Evolutionary conservation across 306 rosid genomes (phyloP), one percentile per base, ranked within the genome.

Genomic region (Medicago arabica): DNA sequence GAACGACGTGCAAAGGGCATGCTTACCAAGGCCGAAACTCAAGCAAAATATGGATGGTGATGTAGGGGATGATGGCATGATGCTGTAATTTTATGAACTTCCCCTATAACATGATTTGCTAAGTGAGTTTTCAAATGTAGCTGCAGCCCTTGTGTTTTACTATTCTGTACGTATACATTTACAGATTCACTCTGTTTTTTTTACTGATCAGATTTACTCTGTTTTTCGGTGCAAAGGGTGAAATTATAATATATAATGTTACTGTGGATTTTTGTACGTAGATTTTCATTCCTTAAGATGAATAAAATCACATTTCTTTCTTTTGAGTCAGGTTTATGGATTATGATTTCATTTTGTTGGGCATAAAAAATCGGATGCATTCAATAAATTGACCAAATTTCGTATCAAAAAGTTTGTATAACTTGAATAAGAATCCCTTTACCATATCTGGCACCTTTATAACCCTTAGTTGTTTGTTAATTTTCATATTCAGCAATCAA

Each of bases 41-140:
- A 92, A 50, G 98, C 98, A 55, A 92, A 92, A 81, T 96, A 92
- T 81, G 99, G 99, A 51, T 96, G 99, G 98, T 96, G 92, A 95
- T 79, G 63, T 59, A 40, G 57, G 58, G 58, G n/a, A 58, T 15
- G 31, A 16, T 68, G 58, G 58, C 14, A 58, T 15, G 31, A 16
- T 68, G 28, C 62, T 80, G 71, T 43, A 60, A 61, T 58, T 67
- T 31, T 28, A 16, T 49, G 36, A 54, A 61, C 62, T 83, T 69
- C 75, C 58, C 28, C 49, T 66, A 61, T 40, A 58, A 59, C 51
- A 39, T 43, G 49, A 64, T 53, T 18, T 50, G 19, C 4, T 2
- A 38, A 73, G 54, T 13, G 28, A 63, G 28, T 21, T 65, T 64
- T 71, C 40, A 0, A 9, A 28, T 77, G 59, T 60, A 31, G 78